Evolutionary conservation across 1,139 yeast genomes (phyloP).

Genomic region (Petasospora fabianii): DNA sequence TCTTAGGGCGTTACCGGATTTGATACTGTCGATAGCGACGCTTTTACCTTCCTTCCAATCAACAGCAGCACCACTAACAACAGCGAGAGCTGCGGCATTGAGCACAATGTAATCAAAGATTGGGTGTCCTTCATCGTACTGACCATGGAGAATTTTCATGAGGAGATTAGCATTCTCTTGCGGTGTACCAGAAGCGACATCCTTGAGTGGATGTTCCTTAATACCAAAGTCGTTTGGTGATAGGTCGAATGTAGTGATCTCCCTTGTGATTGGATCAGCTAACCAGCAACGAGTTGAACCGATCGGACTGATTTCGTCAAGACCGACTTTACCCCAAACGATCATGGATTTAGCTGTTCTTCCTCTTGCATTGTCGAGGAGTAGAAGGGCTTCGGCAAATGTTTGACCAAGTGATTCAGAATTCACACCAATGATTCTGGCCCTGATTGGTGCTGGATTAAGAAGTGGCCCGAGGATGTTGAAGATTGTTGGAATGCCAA

Average conservation of each 20-base stretch:
- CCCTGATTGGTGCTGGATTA: constrained; percentile 82
- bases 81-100: constrained; percentile 85
- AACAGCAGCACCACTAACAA: constrained; percentile 62
- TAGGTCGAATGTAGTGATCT: constrained; percentile 36
- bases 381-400: constrained; percentile 76
- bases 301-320: constrained; percentile 90
- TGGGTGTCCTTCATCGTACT: constrained; percentile 48
- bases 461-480: constrained; percentile 89
- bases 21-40: constrained; percentile 65
- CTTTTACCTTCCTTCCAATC: constrained; percentile 77
- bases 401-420: constrained; percentile 73
- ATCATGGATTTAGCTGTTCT: constrained; percentile 63
- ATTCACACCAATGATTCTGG: constrained; percentile 87
- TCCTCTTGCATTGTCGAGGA: constrained; percentile 47
- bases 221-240: constrained; percentile 77
- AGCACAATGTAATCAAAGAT: constrained; percentile 81
- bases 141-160: constrained; percentile 51
- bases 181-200: constrained; percentile 85
- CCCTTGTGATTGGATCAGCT: constrained; percentile 46
- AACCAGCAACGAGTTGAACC: constrained; percentile 82
- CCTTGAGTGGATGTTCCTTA: constrained; percentile 61
- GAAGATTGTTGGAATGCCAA: constrained; percentile 91
- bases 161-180: constrained; percentile 71
- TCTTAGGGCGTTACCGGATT: constrained; percentile 58
- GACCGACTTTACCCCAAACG: constrained; percentile 86